phyloP scores from a whole-genome alignment of 495 filamentous ascomycete species.

The Xylaria flabelliformis region DNA sequence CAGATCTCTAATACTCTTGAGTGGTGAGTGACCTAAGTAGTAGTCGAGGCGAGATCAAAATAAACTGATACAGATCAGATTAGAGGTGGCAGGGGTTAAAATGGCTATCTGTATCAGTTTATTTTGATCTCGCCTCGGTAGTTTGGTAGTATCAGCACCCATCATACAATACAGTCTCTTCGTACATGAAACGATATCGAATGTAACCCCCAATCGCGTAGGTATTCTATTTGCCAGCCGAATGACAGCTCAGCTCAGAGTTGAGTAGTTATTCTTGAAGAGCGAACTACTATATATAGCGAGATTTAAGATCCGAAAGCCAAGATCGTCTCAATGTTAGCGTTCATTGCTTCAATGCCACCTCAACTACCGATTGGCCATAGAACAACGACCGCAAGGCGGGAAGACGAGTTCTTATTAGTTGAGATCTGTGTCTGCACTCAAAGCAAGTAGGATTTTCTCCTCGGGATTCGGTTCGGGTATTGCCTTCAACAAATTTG shows the following conservation, averaged over 20 bases:
- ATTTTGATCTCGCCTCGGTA: too few relatives aligned
- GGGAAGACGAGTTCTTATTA: not conserved
- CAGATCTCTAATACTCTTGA: not conserved
- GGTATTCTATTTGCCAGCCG: too few relatives aligned
- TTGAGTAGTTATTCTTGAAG: not conserved
- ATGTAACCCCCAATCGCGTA: too few relatives aligned
- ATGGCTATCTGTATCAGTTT: too few relatives aligned
- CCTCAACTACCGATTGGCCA: constrained; percentile 18
- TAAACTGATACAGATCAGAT: too few relatives aligned
- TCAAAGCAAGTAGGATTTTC: not conserved
- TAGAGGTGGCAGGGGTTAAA: too few relatives aligned
- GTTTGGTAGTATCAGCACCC: not conserved
- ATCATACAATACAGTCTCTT: too few relatives aligned
- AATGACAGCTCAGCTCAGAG: not conserved
- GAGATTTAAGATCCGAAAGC: not conserved
- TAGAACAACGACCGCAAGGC: not conserved
- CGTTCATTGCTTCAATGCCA: constrained; percentile 27
- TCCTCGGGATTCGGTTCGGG: constrained; percentile 7
- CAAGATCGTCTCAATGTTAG: not conserved
- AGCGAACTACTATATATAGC: not conserved
- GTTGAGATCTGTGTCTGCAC: not conserved
- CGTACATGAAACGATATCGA: too few relatives aligned
- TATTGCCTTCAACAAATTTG: constrained; percentile 9
- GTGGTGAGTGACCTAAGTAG: not conserved
- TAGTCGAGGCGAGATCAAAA: not conserved